phyloP scores from a whole-genome alignment of 768 basidiomycete species.

The Gyrodon lividus region DNA sequence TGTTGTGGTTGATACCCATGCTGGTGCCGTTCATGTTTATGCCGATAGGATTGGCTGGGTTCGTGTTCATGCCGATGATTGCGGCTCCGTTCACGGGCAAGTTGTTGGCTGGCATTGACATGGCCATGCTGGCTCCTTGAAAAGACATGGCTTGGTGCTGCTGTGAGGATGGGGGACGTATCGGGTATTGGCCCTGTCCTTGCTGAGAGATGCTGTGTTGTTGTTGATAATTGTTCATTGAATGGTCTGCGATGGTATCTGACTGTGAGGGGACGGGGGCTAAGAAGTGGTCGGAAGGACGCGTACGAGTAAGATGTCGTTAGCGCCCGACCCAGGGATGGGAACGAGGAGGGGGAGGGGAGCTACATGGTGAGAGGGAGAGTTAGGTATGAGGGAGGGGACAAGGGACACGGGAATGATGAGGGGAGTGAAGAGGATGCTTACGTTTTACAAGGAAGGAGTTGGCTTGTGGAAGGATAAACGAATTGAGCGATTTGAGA shows the following conservation, averaged over 20 bases:
- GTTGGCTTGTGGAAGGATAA: constrained; percentile 1
- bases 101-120: constrained; percentile 11
- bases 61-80: constrained; percentile 3
- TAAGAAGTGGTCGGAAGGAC: neutral
- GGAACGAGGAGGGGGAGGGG: neutral
- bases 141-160: constrained; percentile 18
- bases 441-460: constrained; percentile 15
- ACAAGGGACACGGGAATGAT: neutral
- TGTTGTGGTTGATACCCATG: constrained; percentile 9
- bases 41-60: constrained; percentile 2
- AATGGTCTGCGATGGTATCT: neutral
- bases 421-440: neutral
- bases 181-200: constrained; percentile 25
- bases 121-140: constrained; percentile 11
- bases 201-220: constrained; percentile 15
- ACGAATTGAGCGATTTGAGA: constrained; percentile 13
- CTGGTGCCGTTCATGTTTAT: constrained; percentile 7
- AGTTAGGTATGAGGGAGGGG: neutral
- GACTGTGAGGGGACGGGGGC: neutral
- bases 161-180: constrained; percentile 9
- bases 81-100: constrained; percentile 4
- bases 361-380: neutral
- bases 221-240: constrained; percentile 10
- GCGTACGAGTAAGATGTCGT: constrained; percentile 8
- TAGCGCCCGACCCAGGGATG: constrained; percentile 11